Base-by-base conservation (phyloP, 805 yeast genomes). In the Isabelozyma heimii region DNA sequence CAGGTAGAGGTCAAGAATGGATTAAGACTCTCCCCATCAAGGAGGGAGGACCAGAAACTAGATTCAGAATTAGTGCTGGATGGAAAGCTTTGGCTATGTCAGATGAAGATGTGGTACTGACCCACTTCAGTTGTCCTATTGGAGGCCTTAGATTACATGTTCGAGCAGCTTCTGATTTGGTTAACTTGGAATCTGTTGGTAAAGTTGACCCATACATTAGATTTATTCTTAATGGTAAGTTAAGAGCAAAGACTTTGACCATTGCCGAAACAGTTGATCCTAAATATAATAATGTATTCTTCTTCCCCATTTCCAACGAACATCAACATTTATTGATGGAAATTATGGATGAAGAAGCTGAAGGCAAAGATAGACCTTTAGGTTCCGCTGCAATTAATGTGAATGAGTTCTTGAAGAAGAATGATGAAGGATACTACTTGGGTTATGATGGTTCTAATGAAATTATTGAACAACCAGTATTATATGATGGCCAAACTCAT, bases 141-240 rank as follows among this genome's bases (percentile, higher is more conserved):
- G 96, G 92, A 55, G 83, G 82, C 39, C 62, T 83, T 26, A 80
- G 85, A 69, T 58, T 88, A 37, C 83, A 81, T 57, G 56, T 88
- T 44, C 75, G 83, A 50, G 67, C 73, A 33, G 86, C 84, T 14
- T 62, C 62, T 9, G 79, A 81, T 39, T 66, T 84, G 56, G 70
- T 76, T 55, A 72, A 83, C 56, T 67, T 86, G 56, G 87, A 85
- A 55, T 76, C 83, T 13, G 78, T 86, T 45, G 92, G 94, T 48
- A 81, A 78, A 48, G 83, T 87, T 57, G 91, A 88, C 65, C 94
- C 95, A 4, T 87, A 86, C 57, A 82, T 85, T 38, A 76, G 80
- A 50, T 75, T 87, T 8, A 58, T 80, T 37, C 65, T 81, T 49
- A 82, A 84, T 58, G 87, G 86, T 55, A 80, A 79, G 60, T 59